Conservation (phyloP, 306 rosid species). For the Sesbania bispinosa region DNA sequence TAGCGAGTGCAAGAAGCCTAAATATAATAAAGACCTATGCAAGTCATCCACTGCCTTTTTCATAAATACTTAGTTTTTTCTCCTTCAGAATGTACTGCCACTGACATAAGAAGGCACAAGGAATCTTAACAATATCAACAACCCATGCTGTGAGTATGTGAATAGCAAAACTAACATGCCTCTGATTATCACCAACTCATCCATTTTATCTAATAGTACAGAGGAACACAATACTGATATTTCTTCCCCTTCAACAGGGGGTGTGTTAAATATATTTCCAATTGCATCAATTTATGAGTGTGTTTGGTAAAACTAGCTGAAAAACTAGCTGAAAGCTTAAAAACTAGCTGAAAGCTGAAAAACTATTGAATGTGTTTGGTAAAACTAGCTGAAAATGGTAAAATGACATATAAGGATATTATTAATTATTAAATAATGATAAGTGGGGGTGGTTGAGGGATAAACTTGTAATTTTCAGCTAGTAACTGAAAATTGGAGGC, state of each 20-base stretch:
- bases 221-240: not conserved
- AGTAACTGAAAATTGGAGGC: no score
- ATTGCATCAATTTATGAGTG: not conserved
- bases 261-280: not conserved
- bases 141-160: not conserved
- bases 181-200: not conserved
- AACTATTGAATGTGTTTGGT: no score
- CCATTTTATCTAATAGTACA: not conserved
- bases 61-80: not conserved
- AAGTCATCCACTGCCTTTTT: slow-evolving; percentile 5
- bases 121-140: slow-evolving; percentile 14
- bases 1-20: slow-evolving; percentile 88
- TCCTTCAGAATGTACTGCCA: not conserved
- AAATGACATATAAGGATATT: no score
- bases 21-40: not conserved
- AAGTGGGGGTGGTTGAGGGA: no score
- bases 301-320: no score
- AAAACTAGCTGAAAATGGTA: no score
- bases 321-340: no score
- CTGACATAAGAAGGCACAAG: not conserved
- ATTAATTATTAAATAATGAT: no score
- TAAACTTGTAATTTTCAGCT: no score
- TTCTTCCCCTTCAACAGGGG: not conserved
- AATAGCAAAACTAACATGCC: slow-evolving; percentile 6
- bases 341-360: no score